Conservation (phyloP, 345 rosid genomes). For the Eucalyptus pumila region DNA sequence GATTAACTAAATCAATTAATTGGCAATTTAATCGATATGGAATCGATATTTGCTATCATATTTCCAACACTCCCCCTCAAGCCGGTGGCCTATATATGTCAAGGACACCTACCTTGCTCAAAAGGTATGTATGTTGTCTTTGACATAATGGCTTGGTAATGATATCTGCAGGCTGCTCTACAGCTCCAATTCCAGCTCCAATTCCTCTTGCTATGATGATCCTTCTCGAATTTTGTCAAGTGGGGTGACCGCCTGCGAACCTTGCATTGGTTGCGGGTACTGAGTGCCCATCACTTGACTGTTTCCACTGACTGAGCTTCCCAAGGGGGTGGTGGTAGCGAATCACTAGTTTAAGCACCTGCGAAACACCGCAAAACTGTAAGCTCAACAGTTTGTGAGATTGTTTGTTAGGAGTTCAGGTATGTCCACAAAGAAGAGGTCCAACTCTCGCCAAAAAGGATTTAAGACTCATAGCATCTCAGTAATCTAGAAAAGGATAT, state of each 20-base stretch:
- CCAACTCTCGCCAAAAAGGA: neutral
- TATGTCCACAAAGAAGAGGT: neutral
- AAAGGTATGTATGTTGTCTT: no score
- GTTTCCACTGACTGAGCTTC: constrained; percentile 67
- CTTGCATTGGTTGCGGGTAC: constrained; percentile 52
- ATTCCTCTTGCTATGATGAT: no score
- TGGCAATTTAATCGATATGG: no score
- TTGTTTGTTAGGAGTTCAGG: neutral
- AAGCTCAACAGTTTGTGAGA: neutral
- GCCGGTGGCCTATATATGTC: no score
- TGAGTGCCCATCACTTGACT: constrained; percentile 39
- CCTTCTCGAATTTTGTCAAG: neutral
- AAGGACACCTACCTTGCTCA: no score
- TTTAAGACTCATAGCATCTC: neutral
- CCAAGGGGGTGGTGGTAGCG: constrained; percentile 95
- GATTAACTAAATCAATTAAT: no score
- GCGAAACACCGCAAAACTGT: constrained; percentile 6
- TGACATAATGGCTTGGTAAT: no score
- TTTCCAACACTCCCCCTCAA: no score
- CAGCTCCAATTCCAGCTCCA: no score
- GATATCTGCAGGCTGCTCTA: no score
- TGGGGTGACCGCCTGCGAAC: constrained; percentile 23
- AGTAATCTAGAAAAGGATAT: neutral
- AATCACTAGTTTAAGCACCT: constrained; percentile 48
- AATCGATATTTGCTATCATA: no score